Base-by-base conservation (phyloP, 768 basidiomycete species). In the Collybia mongolica region DNA sequence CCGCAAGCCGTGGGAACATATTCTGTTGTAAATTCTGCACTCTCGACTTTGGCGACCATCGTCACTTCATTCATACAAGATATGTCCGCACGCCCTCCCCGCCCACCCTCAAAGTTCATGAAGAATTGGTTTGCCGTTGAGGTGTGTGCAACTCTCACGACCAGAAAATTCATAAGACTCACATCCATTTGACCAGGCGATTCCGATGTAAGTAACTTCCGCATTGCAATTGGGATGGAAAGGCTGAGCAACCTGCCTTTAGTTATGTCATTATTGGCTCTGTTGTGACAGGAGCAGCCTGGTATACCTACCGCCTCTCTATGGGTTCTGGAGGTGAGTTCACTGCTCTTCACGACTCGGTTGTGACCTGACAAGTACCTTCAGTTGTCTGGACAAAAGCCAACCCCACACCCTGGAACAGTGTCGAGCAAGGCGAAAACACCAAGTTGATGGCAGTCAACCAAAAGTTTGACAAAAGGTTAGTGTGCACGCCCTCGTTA, bases 351-450 rank as follows among this genome's bases (percentile, higher is more conserved):
- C 26, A 44, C 44, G 11, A 11, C 23, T 15, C 12, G 1, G 8
- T 38, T 38, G 17, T 44, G 8, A 41, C 26, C 17, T 19, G 32
- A 11, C 32, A 32, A 14, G 14, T 14, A 32, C 32, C 46, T n/a
- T 48, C 22, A 80, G 80, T 79, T 44, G 62, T 79, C 55, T 80
- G 80, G 79, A 77, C 78, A 48, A 80, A 79, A 59, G 79, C 39
- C 65, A 94, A 95, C 76, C 91, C 91, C 29, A 84, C 84, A 18
- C 93, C 93, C n/a, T 94, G 90, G 89, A 90, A 90, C 70, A 77
- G 81, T 49, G 79, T 93, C 64, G 77, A 88, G 65, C 83, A 77
- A 35, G 76, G 86, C 61, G 83, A 93, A 68, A 81, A 81, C 56
- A 88, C 79, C 46, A 93, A 93, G 71, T 39, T 93, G 52, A 60